Conservation (phyloP, 169 alveolate genomes). For the Blepharisma undulans region DNA sequence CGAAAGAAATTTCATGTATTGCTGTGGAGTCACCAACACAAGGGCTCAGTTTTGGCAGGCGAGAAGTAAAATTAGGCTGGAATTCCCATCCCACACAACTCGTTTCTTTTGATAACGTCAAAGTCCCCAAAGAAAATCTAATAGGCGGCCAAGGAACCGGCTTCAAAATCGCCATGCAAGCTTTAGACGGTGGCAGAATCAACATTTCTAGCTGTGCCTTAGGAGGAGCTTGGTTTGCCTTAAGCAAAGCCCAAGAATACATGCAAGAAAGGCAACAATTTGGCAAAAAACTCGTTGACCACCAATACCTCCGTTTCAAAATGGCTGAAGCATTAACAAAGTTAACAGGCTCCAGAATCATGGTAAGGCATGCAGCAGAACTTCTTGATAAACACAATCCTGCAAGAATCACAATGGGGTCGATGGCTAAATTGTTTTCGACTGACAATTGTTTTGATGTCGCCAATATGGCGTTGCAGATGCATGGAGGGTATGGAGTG, state of each 20-base stretch:
- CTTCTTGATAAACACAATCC: slow-evolving; percentile 53
- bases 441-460: slow-evolving; percentile 74
- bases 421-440: slow-evolving; percentile 79
- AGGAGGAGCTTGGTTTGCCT: slow-evolving; percentile 78
- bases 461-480: slow-evolving; percentile 68
- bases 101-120: slow-evolving; percentile 70
- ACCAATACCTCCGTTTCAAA: slow-evolving; percentile 67
- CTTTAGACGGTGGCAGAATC: slow-evolving; percentile 81
- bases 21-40: slow-evolving; percentile 67
- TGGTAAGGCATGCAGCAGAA: slow-evolving; percentile 79
- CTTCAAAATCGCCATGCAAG: slow-evolving; percentile 81
- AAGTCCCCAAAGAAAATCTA: slow-evolving; percentile 70
- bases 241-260: slow-evolving; percentile 65
- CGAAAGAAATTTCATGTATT: slow-evolving; percentile 70
- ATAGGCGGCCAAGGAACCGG: slow-evolving; percentile 74
- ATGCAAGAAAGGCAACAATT: slow-evolving; percentile 66
- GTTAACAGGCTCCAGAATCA: slow-evolving; percentile 68
- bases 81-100: slow-evolving; percentile 66
- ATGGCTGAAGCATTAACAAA: slow-evolving; percentile 64
- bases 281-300: slow-evolving; percentile 60
- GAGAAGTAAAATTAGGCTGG: slow-evolving; percentile 81
- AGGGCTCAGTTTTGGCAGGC: slow-evolving; percentile 71
- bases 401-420: slow-evolving; percentile 59
- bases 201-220: slow-evolving; percentile 75
- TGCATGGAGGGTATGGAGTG: slow-evolving; percentile 84